A percentile compares a stretch with the other conserved stretches of the same genome.
phyloP scores from a whole-genome alignment of 345 rosid species.

The Combretum micranthum region DNA sequence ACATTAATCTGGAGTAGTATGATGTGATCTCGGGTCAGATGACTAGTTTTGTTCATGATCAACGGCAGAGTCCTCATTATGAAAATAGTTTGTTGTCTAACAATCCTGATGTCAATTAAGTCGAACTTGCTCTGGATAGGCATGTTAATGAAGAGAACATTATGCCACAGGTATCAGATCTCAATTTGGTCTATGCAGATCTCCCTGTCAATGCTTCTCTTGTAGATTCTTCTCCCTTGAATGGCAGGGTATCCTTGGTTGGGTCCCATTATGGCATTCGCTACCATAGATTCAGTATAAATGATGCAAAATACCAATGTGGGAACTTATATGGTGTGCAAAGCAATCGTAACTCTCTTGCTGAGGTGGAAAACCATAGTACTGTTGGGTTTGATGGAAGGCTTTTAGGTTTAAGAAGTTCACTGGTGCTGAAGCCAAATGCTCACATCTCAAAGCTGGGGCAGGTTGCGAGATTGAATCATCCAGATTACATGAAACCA shows the following conservation, averaged over 20 bases:
- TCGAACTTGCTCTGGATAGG: neutral
- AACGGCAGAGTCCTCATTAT: neutral
- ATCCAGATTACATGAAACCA: neutral
- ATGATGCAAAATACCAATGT: slow-evolving; percentile 8
- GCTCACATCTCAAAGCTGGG: slow-evolving; percentile 13
- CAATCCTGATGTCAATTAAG: slow-evolving; percentile 6
- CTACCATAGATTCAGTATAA: too few relatives aligned
- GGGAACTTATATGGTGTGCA: slow-evolving; percentile 3
- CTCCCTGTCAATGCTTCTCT: too few relatives aligned
- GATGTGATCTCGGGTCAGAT: too few relatives aligned
- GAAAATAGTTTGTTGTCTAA: neutral
- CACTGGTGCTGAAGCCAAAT: slow-evolving; percentile 7
- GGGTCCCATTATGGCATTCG: too few relatives aligned
- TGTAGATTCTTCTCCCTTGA: too few relatives aligned
- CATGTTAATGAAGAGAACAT: slow-evolving; percentile 24
- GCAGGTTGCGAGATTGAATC: slow-evolving; percentile 8
- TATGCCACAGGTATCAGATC: slow-evolving; percentile 8
- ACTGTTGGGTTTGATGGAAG: slow-evolving; percentile 10
- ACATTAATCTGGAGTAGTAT: slow-evolving; percentile 1
- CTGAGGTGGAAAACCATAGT: slow-evolving; percentile 3
- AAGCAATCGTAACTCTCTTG: slow-evolving; percentile 8
- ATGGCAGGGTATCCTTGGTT: too few relatives aligned
- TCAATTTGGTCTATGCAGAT: neutral
- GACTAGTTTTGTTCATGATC: neutral
- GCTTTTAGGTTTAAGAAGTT: slow-evolving; percentile 5